Conservation (phyloP, 2,329 filamentous ascomycete species). For the Sclerotinia sclerotiorum region DNA sequence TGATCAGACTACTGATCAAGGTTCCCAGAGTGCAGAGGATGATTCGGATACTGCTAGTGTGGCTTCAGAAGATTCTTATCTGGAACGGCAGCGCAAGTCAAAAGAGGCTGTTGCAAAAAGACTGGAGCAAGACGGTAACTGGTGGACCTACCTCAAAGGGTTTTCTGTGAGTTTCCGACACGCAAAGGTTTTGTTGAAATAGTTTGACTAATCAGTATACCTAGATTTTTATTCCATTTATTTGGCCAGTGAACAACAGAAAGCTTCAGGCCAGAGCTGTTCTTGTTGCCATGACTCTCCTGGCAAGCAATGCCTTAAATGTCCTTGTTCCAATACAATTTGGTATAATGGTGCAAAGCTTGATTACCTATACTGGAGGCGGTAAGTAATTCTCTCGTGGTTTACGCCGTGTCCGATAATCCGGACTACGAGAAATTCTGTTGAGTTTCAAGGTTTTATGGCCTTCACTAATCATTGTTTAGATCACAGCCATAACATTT, state of each 20-base stretch:
- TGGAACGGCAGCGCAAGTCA: conserved; percentile 52
- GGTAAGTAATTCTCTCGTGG: conserved; percentile 13
- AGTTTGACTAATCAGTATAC: conserved; percentile 4
- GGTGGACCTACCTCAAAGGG: conserved; percentile 73
- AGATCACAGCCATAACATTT: conserved; percentile 47
- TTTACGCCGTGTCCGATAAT: background rate
- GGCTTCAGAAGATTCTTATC: conserved; percentile 54
- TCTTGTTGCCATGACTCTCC: conserved; percentile 65
- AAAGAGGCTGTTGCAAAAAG: conserved; percentile 64
- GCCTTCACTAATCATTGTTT: conserved; percentile 12
- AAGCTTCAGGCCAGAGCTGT: conserved; percentile 66
- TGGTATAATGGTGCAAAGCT: conserved; percentile 72
- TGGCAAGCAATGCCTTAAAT: conserved; percentile 71
- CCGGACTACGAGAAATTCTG: background rate
- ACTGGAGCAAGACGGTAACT: conserved; percentile 72
- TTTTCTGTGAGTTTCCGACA: conserved; percentile 52
- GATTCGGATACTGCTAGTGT: conserved; percentile 34
- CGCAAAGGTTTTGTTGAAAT: background rate
- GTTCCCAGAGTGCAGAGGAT: conserved; percentile 26
- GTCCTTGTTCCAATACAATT: conserved; percentile 79
- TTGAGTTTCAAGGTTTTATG: background rate
- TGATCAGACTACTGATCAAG: conserved; percentile 26
- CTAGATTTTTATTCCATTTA: conserved; percentile 72
- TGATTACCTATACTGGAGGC: conserved; percentile 49
- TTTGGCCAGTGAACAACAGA: conserved; percentile 71